Base-by-base conservation (phyloP, 2,329 filamentous ascomycete genomes). In the Neophaeococcomyces aloes region DNA sequence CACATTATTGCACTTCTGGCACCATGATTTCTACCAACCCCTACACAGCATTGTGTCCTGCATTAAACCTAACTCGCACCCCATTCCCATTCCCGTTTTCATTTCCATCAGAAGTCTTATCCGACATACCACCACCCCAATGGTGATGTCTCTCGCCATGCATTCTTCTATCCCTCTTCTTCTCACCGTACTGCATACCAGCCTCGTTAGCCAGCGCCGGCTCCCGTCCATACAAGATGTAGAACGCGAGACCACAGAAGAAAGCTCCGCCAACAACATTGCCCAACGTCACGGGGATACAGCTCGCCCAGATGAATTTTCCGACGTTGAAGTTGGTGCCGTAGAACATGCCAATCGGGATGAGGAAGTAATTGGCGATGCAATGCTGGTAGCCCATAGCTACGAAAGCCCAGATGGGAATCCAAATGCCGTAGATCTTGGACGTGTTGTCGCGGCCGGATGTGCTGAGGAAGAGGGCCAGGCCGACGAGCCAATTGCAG, bases 401-500 rank as follows among this genome's bases (percentile, higher is more conserved):
- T 4, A 41, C 38, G 15, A 41, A 41, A 13, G 27, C 18, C 25
- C 74, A 72, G 2, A 69, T 71, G 0, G 73, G 74, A 54, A 67
- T 71, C 74, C 74, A 78, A 51, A 77, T 72, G 1, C 68, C 69
- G 8, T 72, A 58, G 1, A 77, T 65, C 52, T 77, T 77, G 7
- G 68, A 71, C 14, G 64, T 61, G 10, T 75, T 57, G 42, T 76
- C 72, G 2, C 69, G 65, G 4, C 68, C 69, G 44, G 70, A 68
- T 3, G 69, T 59, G 2, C 62, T 64, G 7, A 72, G 59, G 46
- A 65, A 76, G 34, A 69, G 67, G 0, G 70, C 71, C 19, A 76
- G 58, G 45, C 71, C 75, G 2, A 78, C 73, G 0, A 78, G 65
- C 73, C 72, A 77, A 57, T 76, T 76, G 51, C 68, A 71, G 3